Evolutionary conservation across 805 yeast genomes (phyloP).

Genomic region (Nakazawaea populi): DNA sequence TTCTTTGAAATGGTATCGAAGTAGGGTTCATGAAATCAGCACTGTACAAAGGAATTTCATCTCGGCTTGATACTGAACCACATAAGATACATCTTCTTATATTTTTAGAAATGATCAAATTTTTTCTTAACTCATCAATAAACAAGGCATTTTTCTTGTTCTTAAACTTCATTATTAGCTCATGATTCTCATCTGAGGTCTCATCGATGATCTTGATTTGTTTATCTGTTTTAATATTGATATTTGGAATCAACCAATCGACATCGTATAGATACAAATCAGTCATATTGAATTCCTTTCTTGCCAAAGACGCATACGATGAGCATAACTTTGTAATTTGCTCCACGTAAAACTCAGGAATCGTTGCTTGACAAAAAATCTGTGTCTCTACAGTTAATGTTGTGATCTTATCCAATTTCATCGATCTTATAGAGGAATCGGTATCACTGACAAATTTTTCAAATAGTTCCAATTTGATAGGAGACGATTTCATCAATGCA

Average conservation of each 20-base stretch:
- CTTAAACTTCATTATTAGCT: constrained; percentile 1
- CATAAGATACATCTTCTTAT: constrained; percentile 46
- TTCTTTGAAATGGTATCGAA: constrained; percentile 65
- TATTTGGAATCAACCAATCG: constrained; percentile 49
- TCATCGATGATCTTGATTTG: neutral
- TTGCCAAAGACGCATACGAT: constrained; percentile 36
- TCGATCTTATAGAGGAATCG: constrained; percentile 25
- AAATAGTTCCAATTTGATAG: constrained; percentile 39
- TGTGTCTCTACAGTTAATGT: constrained; percentile 53
- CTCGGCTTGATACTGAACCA: constrained; percentile 38
- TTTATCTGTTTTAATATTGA: neutral
- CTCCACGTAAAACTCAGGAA: constrained; percentile 35
- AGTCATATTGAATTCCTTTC: constrained; percentile 42
- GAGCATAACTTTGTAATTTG: constrained; percentile 39
- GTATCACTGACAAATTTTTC: constrained; percentile 11
- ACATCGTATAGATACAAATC: constrained; percentile 60
- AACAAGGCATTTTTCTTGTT: constrained; percentile 10
- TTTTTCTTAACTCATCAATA: constrained; percentile 26
- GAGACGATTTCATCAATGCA: constrained; percentile 41
- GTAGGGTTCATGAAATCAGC: constrained; percentile 18
- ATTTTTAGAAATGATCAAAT: constrained; percentile 21
- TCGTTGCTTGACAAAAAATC: constrained; percentile 53
- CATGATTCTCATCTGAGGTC: constrained; percentile 17
- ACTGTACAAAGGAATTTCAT: constrained; percentile 23
- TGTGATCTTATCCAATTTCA: constrained; percentile 31